Evolutionary conservation across 345 rosid genomes (phyloP), one percentile per base, ranked within the genome.

Genomic region (Sapria himalayana): DNA sequence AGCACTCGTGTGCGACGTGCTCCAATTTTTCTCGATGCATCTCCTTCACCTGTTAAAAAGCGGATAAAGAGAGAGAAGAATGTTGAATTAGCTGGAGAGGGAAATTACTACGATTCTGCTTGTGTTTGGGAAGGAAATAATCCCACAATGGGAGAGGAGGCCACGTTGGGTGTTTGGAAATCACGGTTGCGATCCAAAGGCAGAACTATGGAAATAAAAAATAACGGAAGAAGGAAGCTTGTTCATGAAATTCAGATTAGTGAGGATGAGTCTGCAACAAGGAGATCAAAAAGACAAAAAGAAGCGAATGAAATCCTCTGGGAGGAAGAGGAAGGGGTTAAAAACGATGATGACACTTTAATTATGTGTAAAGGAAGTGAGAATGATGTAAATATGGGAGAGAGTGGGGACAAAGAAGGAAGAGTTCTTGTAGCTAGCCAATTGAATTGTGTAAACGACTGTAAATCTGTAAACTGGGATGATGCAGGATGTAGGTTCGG

Each of bases 31-130:
- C 66, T 86, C 15, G 97, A 86, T 60, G 81, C 60, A 14, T 86
- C 94, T 3, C 93, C 97, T 35, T 58, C 73, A 5, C 85, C 92
- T 1, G 62, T 58, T 3, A 81, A 60, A 69, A 81, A 59, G 64
- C 56, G 80, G 61, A 55, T 29, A 19, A 73, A 51, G 55, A 31
- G 36, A 15, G 51, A 49, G 33, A 65, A 46, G 50, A 61, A 21
- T 36, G 60, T 54, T 39, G 45, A 15, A 25, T 40, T 32, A 17
- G 25, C 48, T 44, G 48, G 22, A 35, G 41, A 36, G 7, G 19
- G 35, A 14, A 39, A 21, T 39, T 31, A 49, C 37, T 29, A 51
- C 5, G 42, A 19, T 36, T 46, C 15, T 43, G 58, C 51, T 42
- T 48, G 36, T 35, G 46, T 10, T 15, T 41, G 50, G 50, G 69